Evolutionary conservation across 2,329 filamentous ascomycete genomes (phyloP), one percentile per base, ranked within the genome.

Genomic region (Bertia moriformis): DNA sequence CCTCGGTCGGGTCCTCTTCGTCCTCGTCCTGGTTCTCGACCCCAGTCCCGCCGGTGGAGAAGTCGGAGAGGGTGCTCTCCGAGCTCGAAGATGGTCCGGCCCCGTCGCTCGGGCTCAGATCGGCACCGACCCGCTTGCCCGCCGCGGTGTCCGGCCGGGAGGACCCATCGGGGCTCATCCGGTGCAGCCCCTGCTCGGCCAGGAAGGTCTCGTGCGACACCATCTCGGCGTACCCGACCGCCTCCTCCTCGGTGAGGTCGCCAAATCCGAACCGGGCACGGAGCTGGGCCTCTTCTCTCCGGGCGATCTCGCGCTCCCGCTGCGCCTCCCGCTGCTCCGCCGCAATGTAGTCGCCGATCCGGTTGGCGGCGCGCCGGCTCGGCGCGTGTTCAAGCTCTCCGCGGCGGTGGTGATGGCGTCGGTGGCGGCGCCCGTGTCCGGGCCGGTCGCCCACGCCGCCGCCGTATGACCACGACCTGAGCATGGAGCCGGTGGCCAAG

Each of bases 381-480:
- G 59, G 59, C n/a, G n/a, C n/a, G n/a, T n/a, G n/a, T n/a, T n/a
- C n/a, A 4, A 62, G 47, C 17, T 65, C 66, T n/a, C 67, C 66
- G 41, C 73, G 67, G n/a, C n/a, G n/a, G 4, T 66, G 53, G 42
- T 73, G 78, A 1, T 76, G 72, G 42, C 85, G 78, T 27, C 85
- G 79, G 13, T 80, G 61, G 5, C 77, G 78, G n/a, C 87, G 81
- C 58, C 93, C 93, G 44, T 73, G 83, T n/a, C n/a, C n/a, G 7
- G 41, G 77, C 78, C 39, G 80, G 73, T 43, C 80, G 75, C 43
- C 85, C 78, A 49, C 82, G 78, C 1, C 80, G 10, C 87, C 89
- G 55, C 84, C 93, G 54, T 93, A 96, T 3, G 83, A 79, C 91
- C 91, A 98, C 56, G 87, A 96, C 12, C 86, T 81, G 14, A 98